Conservation (phyloP, 2,329 filamentous ascomycete genomes). For the Fonsecaea nubica region DNA sequence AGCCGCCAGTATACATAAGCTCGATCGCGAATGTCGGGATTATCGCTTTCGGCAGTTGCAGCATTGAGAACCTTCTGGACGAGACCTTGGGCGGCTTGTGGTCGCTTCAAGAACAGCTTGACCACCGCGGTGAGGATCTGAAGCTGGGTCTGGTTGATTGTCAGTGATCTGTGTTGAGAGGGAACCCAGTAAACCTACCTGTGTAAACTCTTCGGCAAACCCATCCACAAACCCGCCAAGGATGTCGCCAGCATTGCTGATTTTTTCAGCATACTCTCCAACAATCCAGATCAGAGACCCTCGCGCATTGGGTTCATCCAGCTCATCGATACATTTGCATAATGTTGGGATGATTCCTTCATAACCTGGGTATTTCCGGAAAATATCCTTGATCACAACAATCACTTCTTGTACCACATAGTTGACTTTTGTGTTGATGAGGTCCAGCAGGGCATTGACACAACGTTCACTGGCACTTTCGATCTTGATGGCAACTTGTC, state of each 20-base stretch:
- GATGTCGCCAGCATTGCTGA: constrained; percentile 97
- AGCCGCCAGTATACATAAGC: constrained; percentile 99
- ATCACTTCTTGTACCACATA: constrained; percentile 98
- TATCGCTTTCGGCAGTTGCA: constrained; percentile 93
- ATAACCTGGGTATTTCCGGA: constrained; percentile 96
- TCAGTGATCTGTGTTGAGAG: constrained; percentile 36
- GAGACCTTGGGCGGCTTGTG: constrained; percentile 84
- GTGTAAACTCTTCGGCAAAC: constrained; percentile 95
- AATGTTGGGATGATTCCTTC: constrained; percentile 97
- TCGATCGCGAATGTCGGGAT: constrained; percentile 94
- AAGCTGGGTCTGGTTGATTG: constrained; percentile 75
- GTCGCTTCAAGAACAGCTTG: constrained; percentile 97
- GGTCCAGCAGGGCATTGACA: constrained; percentile 87
- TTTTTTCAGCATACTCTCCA: constrained; percentile 98
- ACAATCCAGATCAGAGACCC: constrained; percentile 98
- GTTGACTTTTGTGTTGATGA: constrained; percentile 97
- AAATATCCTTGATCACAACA: constrained; percentile 98
- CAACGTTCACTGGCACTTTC: constrained; percentile 94
- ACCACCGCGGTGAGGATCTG: constrained; percentile 97
- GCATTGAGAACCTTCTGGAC: constrained; percentile 94
- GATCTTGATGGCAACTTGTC: constrained; percentile 98
- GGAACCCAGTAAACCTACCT: constrained; percentile 61
- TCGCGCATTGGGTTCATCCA: constrained; percentile 91
- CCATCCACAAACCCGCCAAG: constrained; percentile 87
- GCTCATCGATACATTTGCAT: constrained; percentile 94